phyloP scores from a whole-genome alignment of 1,284 basidiomycete species.

The Gymnopus androsaceus region DNA sequence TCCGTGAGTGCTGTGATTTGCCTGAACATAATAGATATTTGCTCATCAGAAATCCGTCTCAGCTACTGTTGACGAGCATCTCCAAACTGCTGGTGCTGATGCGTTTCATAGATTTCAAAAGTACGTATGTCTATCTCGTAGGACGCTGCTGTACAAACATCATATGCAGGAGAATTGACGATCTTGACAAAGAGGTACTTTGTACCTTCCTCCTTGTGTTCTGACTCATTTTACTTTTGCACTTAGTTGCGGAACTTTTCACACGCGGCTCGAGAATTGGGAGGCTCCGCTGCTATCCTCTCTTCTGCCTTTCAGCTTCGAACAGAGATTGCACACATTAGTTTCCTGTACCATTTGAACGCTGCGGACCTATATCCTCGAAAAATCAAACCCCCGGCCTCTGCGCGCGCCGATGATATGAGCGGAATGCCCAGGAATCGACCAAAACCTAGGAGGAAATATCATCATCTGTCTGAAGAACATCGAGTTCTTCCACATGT shows the following conservation, averaged over 20 bases:
- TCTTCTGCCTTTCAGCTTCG: constrained; percentile 67
- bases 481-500: constrained; percentile 45
- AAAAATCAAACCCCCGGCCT: constrained; percentile 49
- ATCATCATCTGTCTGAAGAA: constrained; percentile 16
- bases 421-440: constrained; percentile 15
- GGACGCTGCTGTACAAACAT: background rate
- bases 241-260: constrained; percentile 72
- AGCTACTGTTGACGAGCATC: constrained; percentile 69
- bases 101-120: constrained; percentile 62
- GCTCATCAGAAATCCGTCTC: background rate
- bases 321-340: constrained; percentile 63
- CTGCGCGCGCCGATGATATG: background rate
- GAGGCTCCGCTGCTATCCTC: constrained; percentile 71
- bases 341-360: constrained; percentile 69
- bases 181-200: constrained; percentile 69
- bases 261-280: constrained; percentile 70
- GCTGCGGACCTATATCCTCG: constrained; percentile 70
- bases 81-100: constrained; percentile 64
- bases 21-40: too few relatives aligned
- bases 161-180: constrained; percentile 52
- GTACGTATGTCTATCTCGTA: constrained; percentile 33
- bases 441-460: constrained; percentile 16
- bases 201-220: constrained; percentile 10
- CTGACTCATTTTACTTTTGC: background rate
- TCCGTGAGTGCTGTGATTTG: constrained; percentile 53